Evolutionary conservation across 2,329 filamentous ascomycete species (phyloP), one percentile per base, ranked within the genome.

Genomic region (Coleophoma eucalyptorum): DNA sequence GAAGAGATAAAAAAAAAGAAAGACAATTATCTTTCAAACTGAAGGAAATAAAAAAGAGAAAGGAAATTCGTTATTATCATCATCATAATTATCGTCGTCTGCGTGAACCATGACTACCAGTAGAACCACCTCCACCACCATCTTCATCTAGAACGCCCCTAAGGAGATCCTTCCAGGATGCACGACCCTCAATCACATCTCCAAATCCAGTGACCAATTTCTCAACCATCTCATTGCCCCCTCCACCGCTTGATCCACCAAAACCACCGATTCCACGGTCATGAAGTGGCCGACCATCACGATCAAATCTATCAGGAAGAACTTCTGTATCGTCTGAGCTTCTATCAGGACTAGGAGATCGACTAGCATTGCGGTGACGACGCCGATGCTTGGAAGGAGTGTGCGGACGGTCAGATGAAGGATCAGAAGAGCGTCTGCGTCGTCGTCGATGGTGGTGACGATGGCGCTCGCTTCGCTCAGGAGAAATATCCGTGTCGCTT

Each of bases 281-380:
- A 40, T 57, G 56, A 21, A 64, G 7, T 2, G 55, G 58, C 20
- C 60, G 49, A 0, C 63, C 63, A 20, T 65, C 50, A 3, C 37
- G 35, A 52, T 67, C 63, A 51, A 66, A 67, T 7, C 63, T 34
- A 49, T 61, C 56, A 1, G 64, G 64, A 12, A 66, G 47, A 2
- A 60, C 53, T 42, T 65, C 64, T 2, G 62, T 46, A 6, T 60
- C 40, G 21, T 43, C 46, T 18, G 46, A 42, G 11, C 18, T 21
- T 11, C 26, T 19, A 19, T 20, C 38, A 15, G 50, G 41, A 26
- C 37, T 46, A 19, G 41, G 50, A 41, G 46, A 50, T 4, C 33
- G 21, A 31, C 38, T 46, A 26, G 35, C 34, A 26, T 43, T 55
- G 15, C 46, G 51, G 19, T 51, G 50, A 7, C 58, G 49, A 13